Conservation (phyloP, 257 asterid species). For the Petrea volubilis region DNA sequence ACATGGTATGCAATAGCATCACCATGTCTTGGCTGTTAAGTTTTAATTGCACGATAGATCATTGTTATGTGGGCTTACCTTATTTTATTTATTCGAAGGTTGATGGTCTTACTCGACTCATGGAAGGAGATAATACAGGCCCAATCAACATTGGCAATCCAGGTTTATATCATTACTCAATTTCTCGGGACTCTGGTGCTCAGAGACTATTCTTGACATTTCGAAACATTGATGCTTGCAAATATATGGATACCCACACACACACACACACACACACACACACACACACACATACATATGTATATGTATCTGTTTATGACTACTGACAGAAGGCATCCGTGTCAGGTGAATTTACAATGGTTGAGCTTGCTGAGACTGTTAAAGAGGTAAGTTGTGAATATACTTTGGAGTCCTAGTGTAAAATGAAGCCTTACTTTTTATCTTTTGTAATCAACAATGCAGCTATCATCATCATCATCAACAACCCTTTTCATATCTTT, state of each 20-base stretch:
- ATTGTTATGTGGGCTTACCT: background rate
- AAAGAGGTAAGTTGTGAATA: conserved; percentile 36
- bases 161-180: conserved; percentile 25
- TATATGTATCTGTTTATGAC: background rate
- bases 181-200: background rate
- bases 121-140: conserved; percentile 56
- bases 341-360: conserved; percentile 50
- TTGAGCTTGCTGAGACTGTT: conserved; percentile 53
- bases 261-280: background rate
- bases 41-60: background rate
- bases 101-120: conserved; percentile 58
- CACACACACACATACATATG: too few species aligned
- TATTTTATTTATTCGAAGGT: conserved; percentile 34
- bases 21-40: background rate
- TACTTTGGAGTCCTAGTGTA: too few species aligned
- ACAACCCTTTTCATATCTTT: too few species aligned
- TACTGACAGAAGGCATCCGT: background rate
- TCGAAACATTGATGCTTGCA: background rate
- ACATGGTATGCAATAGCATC: conserved; percentile 38
- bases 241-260: too few species aligned
- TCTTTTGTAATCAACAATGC: too few species aligned
- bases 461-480: too few species aligned
- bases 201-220: background rate
- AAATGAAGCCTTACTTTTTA: too few species aligned
- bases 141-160: conserved; percentile 57